Evolutionary conservation across 2,329 filamentous ascomycete genomes (phyloP).

Genomic region (Talaromyces sp.): DNA sequence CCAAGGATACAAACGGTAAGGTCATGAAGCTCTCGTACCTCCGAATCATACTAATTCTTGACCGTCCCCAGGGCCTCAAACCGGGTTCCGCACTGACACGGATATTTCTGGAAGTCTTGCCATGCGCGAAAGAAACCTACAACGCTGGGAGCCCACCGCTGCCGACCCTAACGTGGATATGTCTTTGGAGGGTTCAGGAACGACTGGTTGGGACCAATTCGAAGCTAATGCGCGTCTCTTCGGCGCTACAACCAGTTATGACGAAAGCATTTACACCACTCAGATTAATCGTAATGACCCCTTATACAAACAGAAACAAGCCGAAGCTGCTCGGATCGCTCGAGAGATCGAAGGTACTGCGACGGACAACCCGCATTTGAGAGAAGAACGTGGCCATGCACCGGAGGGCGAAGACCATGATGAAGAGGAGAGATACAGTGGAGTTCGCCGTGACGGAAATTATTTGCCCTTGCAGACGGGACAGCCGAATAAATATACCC

Average conservation of each 20-base stretch:
- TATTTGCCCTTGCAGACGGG: conserved; percentile 64
- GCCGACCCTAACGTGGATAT: conserved; percentile 61
- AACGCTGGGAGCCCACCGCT: conserved; percentile 73
- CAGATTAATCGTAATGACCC: conserved; percentile 80
- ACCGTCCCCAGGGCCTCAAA: conserved; percentile 54
- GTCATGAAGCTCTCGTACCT: background rate
- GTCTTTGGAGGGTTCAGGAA: conserved; percentile 62
- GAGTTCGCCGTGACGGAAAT: conserved; percentile 65
- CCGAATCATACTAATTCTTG: background rate
- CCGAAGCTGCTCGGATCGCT: conserved; percentile 76
- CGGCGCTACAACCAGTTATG: conserved; percentile 82
- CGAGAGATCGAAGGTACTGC: conserved; percentile 80
- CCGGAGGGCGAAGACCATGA: conserved; percentile 65
- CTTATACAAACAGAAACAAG: conserved; percentile 71
- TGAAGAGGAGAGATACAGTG: conserved; percentile 96
- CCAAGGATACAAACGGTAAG: conserved; percentile 50
- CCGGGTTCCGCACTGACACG: conserved; percentile 76
- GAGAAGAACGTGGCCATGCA: conserved; percentile 77
- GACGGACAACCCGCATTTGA: conserved; percentile 74
- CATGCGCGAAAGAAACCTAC: conserved; percentile 68
- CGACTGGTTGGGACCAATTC: conserved; percentile 83
- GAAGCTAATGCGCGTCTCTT: conserved; percentile 83
- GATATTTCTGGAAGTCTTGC: conserved; percentile 76
- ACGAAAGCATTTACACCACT: conserved; percentile 94
- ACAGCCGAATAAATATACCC: conserved; percentile 74